phyloP scores from a whole-genome alignment of 371 early-diverging fungal genomes.

The Saksenaea vasiformis region DNA sequence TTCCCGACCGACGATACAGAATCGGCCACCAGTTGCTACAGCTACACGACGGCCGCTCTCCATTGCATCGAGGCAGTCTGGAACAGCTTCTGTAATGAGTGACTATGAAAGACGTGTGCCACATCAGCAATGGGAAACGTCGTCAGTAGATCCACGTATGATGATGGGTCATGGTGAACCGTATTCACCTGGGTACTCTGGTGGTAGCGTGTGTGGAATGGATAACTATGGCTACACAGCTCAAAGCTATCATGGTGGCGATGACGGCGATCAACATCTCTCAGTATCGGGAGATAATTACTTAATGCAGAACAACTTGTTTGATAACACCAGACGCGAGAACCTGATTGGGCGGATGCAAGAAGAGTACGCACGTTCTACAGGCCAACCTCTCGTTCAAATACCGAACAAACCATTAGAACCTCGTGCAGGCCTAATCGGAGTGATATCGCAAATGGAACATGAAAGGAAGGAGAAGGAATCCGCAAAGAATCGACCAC shows the following conservation, averaged over 20 bases:
- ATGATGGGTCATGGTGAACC: background rate
- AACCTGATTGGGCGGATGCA: no score
- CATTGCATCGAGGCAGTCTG: background rate
- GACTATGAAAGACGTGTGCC: background rate
- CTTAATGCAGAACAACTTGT: no score
- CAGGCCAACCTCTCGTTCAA: conserved; percentile 48
- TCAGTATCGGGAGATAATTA: no score
- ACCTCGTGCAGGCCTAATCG: conserved; percentile 46
- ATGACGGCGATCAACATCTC: no score
- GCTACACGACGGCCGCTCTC: background rate
- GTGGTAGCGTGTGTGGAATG: no score
- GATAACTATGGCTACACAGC: no score
- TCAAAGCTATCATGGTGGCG: no score
- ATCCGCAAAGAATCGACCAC: conserved; percentile 18
- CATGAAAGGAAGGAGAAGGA: conserved; percentile 41
- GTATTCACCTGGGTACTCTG: background rate
- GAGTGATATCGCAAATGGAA: conserved; percentile 51
- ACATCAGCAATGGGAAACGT: background rate
- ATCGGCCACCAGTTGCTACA: background rate
- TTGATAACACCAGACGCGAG: no score
- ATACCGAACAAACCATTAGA: conserved; percentile 39
- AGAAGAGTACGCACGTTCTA: conserved; percentile 13
- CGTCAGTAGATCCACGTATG: background rate
- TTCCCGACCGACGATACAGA: background rate
- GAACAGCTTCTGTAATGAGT: background rate